Evolutionary conservation across 2,329 filamentous ascomycete species (phyloP).

Genomic region (Colletotrichum simmondsii): DNA sequence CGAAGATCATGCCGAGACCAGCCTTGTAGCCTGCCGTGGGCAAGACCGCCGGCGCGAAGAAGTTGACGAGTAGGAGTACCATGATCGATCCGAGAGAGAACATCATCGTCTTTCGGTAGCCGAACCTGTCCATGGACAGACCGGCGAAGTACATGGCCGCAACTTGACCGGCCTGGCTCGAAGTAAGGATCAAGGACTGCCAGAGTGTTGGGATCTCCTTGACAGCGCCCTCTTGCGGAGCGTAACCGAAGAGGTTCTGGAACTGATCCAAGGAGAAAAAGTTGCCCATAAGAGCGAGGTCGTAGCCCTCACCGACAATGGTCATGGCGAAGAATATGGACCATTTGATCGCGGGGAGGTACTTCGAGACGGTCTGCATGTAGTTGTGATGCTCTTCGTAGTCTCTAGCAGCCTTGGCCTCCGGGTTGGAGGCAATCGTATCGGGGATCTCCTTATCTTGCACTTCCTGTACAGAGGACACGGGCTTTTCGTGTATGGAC

Average conservation of each 20-base stretch:
- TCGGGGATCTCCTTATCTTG: background rate
- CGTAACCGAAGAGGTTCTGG: slow-evolving; percentile 41
- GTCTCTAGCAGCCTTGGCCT: slow-evolving; percentile 5
- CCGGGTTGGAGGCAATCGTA: slow-evolving; percentile 5
- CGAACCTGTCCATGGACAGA: slow-evolving; percentile 7
- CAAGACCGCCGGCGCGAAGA: slow-evolving; percentile 38
- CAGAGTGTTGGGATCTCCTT: slow-evolving; percentile 53
- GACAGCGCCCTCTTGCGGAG: slow-evolving; percentile 34
- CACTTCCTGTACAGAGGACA: background rate
- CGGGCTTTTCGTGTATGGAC: background rate
- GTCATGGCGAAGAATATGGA: slow-evolving; percentile 34
- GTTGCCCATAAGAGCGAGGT: slow-evolving; percentile 46
- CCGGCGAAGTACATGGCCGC: slow-evolving; percentile 20
- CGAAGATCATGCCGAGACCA: slow-evolving; percentile 42
- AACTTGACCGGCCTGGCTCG: slow-evolving; percentile 16
- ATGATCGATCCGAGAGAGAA: slow-evolving; percentile 8
- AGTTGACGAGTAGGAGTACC: slow-evolving; percentile 22
- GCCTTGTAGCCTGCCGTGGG: slow-evolving; percentile 49
- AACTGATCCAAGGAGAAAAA: slow-evolving; percentile 46
- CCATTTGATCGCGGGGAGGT: slow-evolving; percentile 29
- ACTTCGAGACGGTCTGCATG: background rate
- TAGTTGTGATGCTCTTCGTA: slow-evolving; percentile 15
- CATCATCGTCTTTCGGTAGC: slow-evolving; percentile 28
- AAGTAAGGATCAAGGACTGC: slow-evolving; percentile 47
- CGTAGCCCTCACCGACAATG: slow-evolving; percentile 40